Percentiles rank a stretch among this genome's conserved stretches.
Conservation (phyloP, 2,329 filamentous ascomycete species). For the Stachybotrys echinatus region DNA sequence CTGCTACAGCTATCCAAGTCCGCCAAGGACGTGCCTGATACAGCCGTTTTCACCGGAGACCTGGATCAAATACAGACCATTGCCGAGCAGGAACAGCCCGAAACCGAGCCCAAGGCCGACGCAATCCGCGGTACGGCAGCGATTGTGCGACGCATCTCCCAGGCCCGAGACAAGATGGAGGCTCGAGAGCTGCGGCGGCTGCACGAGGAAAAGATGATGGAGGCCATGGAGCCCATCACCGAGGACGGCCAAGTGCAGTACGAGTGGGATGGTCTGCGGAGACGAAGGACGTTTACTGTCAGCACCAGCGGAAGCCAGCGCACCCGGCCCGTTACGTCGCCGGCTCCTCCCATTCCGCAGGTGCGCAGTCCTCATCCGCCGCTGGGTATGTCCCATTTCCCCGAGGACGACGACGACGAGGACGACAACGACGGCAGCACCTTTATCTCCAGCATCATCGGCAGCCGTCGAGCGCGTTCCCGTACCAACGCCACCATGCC, state of each 20-base stretch:
- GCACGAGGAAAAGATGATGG: conserved; percentile 69
- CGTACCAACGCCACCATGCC: conserved; percentile 26
- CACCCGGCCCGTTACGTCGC: conserved; percentile 18
- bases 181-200: conserved; percentile 72
- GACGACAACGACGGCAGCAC: conserved; percentile 44
- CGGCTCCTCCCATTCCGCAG: conserved; percentile 18
- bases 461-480: conserved; percentile 39
- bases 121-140: conserved; percentile 88
- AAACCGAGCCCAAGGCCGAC: conserved; percentile 92
- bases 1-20: conserved; percentile 96
- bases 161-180: conserved; percentile 71
- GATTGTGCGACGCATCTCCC: conserved; percentile 78
- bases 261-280: conserved; percentile 88
- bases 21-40: conserved; percentile 92
- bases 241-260: conserved; percentile 67
- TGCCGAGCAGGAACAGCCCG: conserved; percentile 91
- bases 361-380: conserved; percentile 23
- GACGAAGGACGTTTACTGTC: conserved; percentile 54
- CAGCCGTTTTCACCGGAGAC: conserved; percentile 86
- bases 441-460: conserved; percentile 51
- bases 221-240: conserved; percentile 66
- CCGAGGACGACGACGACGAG: conserved; percentile 48
- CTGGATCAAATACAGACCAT: conserved; percentile 94
- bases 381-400: conserved; percentile 82
- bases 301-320: conserved; percentile 20